These are phyloP conservation scores for Cercospora canescens DNA, from an alignment of 2,329 filamentous ascomycete species.

Conservation along the genomic window DNA sequence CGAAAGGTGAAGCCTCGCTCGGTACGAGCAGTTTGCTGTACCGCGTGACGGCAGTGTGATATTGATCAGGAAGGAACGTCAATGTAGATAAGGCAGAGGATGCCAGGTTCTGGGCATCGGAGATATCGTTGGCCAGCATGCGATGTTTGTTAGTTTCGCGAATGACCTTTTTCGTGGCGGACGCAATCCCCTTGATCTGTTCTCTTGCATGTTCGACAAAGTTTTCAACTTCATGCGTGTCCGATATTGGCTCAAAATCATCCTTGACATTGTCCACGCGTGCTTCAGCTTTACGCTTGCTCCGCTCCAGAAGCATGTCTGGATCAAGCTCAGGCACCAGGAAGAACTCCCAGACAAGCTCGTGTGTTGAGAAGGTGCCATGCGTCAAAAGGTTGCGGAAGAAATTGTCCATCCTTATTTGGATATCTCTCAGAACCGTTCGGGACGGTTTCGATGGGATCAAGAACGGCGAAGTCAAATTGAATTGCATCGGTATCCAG, in stretches of 20 bases:
- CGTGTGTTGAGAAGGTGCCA: slow-evolving; percentile 90
- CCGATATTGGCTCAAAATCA: slow-evolving; percentile 80
- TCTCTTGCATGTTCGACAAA: slow-evolving; percentile 91
- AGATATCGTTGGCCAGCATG: slow-evolving; percentile 65
- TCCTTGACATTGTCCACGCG: slow-evolving; percentile 82
- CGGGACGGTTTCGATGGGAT: slow-evolving; percentile 90
- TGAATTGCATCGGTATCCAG: slow-evolving; percentile 80
- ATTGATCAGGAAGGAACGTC: slow-evolving; percentile 65
- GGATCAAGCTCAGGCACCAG: slow-evolving; percentile 91
- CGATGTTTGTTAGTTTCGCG: slow-evolving; percentile 74
- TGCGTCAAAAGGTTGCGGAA: slow-evolving; percentile 83
- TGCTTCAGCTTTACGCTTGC: slow-evolving; percentile 79
- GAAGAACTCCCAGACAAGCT: slow-evolving; percentile 99
- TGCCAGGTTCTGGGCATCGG: slow-evolving; percentile 61
- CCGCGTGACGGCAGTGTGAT: slow-evolving; percentile 70
- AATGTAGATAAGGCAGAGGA: slow-evolving; percentile 56
- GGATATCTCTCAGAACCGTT: slow-evolving; percentile 81
- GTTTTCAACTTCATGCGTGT: slow-evolving; percentile 77
- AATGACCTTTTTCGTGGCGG: slow-evolving; percentile 78
- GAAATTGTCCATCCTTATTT: slow-evolving; percentile 83
- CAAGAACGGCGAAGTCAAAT: slow-evolving; percentile 84
- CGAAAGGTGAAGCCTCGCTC: slow-evolving; percentile 71
- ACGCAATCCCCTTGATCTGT: slow-evolving; percentile 80
- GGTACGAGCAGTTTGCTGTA: slow-evolving; percentile 68
- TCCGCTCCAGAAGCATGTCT: slow-evolving; percentile 86